Base-by-base conservation (phyloP, 768 basidiomycete genomes). In the Fomitopsis pulvina region DNA sequence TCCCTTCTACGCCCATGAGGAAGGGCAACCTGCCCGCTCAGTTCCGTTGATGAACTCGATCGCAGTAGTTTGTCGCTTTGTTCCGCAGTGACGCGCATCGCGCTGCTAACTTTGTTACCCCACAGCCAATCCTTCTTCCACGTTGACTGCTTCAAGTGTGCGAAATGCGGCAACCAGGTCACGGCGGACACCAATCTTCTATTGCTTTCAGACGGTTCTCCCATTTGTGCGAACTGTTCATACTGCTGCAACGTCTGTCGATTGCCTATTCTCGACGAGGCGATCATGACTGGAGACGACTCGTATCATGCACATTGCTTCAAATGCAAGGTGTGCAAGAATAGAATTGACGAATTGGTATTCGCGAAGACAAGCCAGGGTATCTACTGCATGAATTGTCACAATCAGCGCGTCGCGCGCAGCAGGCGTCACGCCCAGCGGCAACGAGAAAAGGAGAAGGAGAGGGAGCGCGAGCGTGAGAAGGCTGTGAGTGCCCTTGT, bases 221-320 rank as follows among this genome's bases (percentile, higher is more conserved):
- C 96, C 32, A 93, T 99, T 44, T 94, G 90, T 63, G 83, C 87
- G 38, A 83, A 87, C 60, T 95, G 92, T 72, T 92, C 92, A 3
- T 95, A 95, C 72, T 85, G 85, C 60, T 99, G 96, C 76, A 95
- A 87, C 62, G 86, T 97, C 50, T 99, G 96, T 71, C 83, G 84
- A 41, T 81, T 82, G 50, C 90, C 93, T 40, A 99, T 99, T 56
- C 85, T 94, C 49, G 94, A 99, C 71, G 96, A 99, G 63, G 96
- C 96, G 9, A 97, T 98, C 66, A 97, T 99, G 91, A 95, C 96
- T 6, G 96, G 92, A 52, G 93, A 99, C 67, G 96, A 98, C 64
- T 92, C 92, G 0, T 99, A 98, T 60, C 96, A 98, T 65, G 94
- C 96, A 4, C 88, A 93, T 56, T 99, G 96, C 71, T 99, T 99